Base-by-base conservation (phyloP, 2,329 filamentous ascomycete genomes). In the Pezicula carpinea region DNA sequence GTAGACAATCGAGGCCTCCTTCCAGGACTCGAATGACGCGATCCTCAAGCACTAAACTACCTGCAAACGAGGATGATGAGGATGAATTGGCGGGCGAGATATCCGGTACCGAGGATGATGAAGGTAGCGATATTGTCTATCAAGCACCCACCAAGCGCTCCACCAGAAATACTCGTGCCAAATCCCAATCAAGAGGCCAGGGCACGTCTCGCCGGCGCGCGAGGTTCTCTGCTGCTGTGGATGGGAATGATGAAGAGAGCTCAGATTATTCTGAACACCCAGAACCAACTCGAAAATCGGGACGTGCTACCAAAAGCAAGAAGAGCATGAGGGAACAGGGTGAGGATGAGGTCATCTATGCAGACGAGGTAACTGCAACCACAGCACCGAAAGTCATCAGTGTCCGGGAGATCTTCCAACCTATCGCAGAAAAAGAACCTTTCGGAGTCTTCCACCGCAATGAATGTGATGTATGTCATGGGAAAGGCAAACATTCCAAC, bases 391-490 rank as follows among this genome's bases (percentile, higher is more conserved):
- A 83, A 64, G 68, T 80, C 35, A 68, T 79, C 11, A 81, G 82
- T 13, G 77, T 90, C 19, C 84, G 81, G 54, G 93, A 97, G 63
- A 65, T 79, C 5, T 97, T 95, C 62, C 74, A 81, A 47, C 72
- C 74, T 1, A 60, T 89, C 1, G 68, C 81, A 1, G 66, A 72
- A 4, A 75, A 82, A 13, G 79, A 85, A 33, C 68, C 75, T 3
- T 99, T 99, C 64, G 76, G 77, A 45, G 69, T 74, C 18, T 76
- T 79, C 10, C 93, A 99, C 65, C 79, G 76, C 39, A 71, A 78
- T 34, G 71, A 70, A 6, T 99, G 93, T 64, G 83, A 88, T 55
- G 76, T 81, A 3, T 99, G 93, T 61, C 70, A 68, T 40, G 67
- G 70, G n/a, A 67, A 65, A 14, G 76, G 77, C 7, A 70, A 77